Evolutionary conservation across 352 stramenopile species (phyloP).

Genomic region (Phytophthora vignae): DNA sequence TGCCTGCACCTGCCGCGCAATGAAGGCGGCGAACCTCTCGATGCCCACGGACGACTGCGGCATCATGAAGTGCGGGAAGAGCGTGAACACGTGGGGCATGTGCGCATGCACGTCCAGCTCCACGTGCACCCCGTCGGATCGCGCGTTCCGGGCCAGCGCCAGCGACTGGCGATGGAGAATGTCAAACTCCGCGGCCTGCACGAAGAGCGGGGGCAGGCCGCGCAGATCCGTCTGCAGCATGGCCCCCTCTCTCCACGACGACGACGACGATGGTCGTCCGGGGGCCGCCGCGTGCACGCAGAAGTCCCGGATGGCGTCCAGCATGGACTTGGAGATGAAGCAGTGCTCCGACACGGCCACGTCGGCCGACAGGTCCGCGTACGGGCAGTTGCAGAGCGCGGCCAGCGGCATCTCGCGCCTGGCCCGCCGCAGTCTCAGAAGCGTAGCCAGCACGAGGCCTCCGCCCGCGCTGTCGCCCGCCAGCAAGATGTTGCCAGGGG

Average conservation of each 20-base stretch:
- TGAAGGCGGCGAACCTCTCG: conserved; percentile 51
- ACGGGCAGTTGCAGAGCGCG: conserved; percentile 56
- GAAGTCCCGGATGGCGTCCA: conserved; percentile 45
- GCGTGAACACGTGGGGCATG: conserved; percentile 74
- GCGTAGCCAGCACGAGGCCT: conserved; percentile 50
- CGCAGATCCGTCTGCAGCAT: conserved; percentile 52
- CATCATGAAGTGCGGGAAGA: conserved; percentile 56
- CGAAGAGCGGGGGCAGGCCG: conserved; percentile 49
- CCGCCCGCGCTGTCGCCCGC: conserved; percentile 65
- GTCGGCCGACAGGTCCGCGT: conserved; percentile 48
- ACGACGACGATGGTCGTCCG: background rate
- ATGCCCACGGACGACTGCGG: conserved; percentile 58
- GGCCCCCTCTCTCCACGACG: conserved; percentile 47
- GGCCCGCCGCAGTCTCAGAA: conserved; percentile 47
- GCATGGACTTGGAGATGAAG: conserved; percentile 54
- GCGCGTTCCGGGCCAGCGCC: conserved; percentile 43
- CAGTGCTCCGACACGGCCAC: conserved; percentile 50
- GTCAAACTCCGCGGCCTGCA: conserved; percentile 59
- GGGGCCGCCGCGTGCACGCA: conserved; percentile 24
- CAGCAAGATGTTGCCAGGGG: conserved; percentile 44
- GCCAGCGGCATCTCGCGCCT: conserved; percentile 38
- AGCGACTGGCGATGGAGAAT: conserved; percentile 54
- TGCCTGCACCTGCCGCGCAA: conserved; percentile 45
- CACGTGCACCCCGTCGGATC: conserved; percentile 35
- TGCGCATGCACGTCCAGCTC: conserved; percentile 59